Evolutionary conservation across 495 filamentous ascomycete species (phyloP).

Genomic region (Aspergillus avenaceus): DNA sequence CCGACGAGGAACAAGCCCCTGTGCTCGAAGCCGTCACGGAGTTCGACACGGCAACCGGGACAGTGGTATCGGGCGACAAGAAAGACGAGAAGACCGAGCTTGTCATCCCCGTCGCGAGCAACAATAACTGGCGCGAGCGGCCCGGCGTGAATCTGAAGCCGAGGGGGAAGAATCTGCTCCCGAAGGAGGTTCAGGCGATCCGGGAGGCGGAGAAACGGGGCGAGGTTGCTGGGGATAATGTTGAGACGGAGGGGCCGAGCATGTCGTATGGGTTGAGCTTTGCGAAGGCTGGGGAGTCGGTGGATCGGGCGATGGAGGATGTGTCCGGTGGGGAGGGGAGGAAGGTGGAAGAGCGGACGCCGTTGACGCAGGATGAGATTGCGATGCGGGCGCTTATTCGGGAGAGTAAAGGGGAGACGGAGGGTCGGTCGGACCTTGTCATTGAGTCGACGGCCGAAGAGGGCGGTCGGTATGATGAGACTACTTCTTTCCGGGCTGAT

Average conservation of each 20-base stretch:
- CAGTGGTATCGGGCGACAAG: constrained; percentile 43
- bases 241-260: constrained; percentile 36
- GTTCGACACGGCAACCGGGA: constrained; percentile 56
- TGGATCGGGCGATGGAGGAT: constrained; percentile 29
- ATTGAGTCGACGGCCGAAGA: constrained; percentile 47
- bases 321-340: too few species aligned
- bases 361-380: constrained; percentile 64
- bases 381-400: constrained; percentile 74
- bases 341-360: constrained; percentile 21
- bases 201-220: constrained; percentile 35
- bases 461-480: constrained; percentile 48
- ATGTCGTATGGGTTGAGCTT: constrained; percentile 46
- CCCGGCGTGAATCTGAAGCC: constrained; percentile 43
- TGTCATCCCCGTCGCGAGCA: constrained; percentile 62
- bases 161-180: constrained; percentile 50
- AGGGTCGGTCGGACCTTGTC: constrained; percentile 52
- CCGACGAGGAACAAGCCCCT: constrained; percentile 38
- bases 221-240: constrained; percentile 23
- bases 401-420: constrained; percentile 48
- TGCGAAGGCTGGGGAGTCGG: constrained; percentile 29
- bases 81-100: constrained; percentile 42
- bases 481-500: constrained; percentile 64
- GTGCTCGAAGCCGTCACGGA: constrained; percentile 51
- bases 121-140: constrained; percentile 68
- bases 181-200: constrained; percentile 46